Evolutionary conservation across 2,329 filamentous ascomycete genomes (phyloP).

Genomic region (Fusarium sp.): DNA sequence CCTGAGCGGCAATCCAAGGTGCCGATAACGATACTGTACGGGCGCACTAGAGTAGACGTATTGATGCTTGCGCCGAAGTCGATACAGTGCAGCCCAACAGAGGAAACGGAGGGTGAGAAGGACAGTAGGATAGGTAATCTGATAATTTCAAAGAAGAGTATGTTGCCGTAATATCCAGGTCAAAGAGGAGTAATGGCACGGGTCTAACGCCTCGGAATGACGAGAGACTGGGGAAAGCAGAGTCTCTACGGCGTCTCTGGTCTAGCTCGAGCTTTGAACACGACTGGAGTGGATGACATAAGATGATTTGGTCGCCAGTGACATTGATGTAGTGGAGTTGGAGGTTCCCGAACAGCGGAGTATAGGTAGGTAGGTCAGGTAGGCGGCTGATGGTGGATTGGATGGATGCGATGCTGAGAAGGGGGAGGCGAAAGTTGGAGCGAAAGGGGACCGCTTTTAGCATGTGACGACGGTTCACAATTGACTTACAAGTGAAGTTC

Average conservation of each 20-base stretch:
- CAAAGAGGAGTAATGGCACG: constrained; percentile 12
- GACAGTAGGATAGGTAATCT: constrained; percentile 8
- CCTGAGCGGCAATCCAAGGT: constrained; percentile 27
- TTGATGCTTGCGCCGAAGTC: constrained; percentile 15
- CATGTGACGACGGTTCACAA: constrained; percentile 36
- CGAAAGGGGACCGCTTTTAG: constrained; percentile 17
- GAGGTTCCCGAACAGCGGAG: constrained; percentile 32
- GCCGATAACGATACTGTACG: constrained; percentile 17
- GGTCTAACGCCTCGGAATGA: constrained; percentile 34
- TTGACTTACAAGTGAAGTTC: neutral
- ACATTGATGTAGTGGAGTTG: constrained; percentile 38
- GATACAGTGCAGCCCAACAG: constrained; percentile 2
- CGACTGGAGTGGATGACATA: constrained; percentile 42
- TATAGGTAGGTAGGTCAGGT: neutral
- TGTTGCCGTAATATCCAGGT: neutral
- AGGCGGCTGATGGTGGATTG: neutral
- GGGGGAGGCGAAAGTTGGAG: neutral
- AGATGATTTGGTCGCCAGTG: constrained; percentile 27
- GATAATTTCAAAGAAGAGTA: constrained; percentile 14
- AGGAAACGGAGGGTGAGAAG: constrained; percentile 8
- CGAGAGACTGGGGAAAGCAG: constrained; percentile 38
- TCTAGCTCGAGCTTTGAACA: constrained; percentile 12
- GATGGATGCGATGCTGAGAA: neutral
- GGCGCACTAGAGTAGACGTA: constrained; percentile 19
- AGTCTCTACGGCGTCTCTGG: constrained; percentile 18